Evolutionary conservation across 1,139 yeast species (phyloP).

Genomic region (Nakaseomyces kungkrabaensis): DNA sequence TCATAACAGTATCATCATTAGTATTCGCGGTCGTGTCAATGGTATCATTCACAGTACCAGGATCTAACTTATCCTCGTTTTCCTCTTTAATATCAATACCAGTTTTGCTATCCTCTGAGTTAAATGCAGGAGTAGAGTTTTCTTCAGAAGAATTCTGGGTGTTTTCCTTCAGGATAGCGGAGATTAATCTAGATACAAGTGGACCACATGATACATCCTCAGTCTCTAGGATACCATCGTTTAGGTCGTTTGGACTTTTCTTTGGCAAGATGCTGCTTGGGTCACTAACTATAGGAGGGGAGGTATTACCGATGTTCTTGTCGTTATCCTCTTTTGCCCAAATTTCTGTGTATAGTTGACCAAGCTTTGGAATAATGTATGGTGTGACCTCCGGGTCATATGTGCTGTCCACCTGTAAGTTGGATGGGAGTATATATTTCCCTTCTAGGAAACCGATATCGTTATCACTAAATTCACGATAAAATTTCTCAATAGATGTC

Average conservation of each 20-base stretch:
- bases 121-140: conserved; percentile 3
- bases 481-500: conserved; percentile 75
- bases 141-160: conserved; percentile 10
- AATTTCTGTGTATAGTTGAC: conserved; percentile 66
- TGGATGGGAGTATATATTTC: conserved; percentile 47
- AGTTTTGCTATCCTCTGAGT: conserved; percentile 6
- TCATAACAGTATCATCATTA: conserved; percentile 8
- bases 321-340: conserved; percentile 78
- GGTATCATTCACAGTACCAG: conserved; percentile 15
- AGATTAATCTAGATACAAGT: conserved; percentile 67
- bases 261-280: conserved; percentile 42
- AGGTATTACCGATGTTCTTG: conserved; percentile 32
- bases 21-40: conserved; percentile 6
- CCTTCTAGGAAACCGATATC: conserved; percentile 67
- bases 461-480: conserved; percentile 66
- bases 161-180: conserved; percentile 49
- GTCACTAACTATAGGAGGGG: conserved; percentile 31
- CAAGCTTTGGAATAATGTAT: conserved; percentile 71
- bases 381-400: conserved; percentile 65
- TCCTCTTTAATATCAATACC: conserved; percentile 14
- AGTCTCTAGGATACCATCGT: conserved; percentile 57
- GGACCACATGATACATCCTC: conserved; percentile 89
- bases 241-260: conserved; percentile 50
- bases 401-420: conserved; percentile 33
- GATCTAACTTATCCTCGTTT: conserved; percentile 17